Base-by-base conservation (phyloP, 805 yeast species). In the Candida gorgasii region DNA sequence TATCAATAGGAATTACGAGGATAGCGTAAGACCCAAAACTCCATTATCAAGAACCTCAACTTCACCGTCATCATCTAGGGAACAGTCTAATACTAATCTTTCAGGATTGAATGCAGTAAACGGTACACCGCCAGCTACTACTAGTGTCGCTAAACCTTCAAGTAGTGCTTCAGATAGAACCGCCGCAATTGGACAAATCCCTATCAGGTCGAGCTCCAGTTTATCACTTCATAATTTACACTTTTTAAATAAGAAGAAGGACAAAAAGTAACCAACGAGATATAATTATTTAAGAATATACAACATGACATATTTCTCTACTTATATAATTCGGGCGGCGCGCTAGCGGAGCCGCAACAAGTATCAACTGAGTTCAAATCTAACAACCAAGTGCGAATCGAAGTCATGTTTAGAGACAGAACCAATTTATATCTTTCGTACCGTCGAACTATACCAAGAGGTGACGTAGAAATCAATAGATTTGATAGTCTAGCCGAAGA, bases 351-450 rank as follows among this genome's bases (percentile, higher is more conserved):
- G n/a, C n/a, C n/a, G n/a, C n/a, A n/a, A n/a, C n/a, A n/a, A n/a
- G n/a, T n/a, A n/a, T n/a, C n/a, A n/a, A n/a, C n/a, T n/a, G n/a
- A n/a, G n/a, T n/a, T n/a, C n/a, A n/a, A n/a, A n/a, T n/a, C n/a
- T n/a, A n/a, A n/a, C n/a, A n/a, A n/a, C n/a, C 18, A 8, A 30
- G 5, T 13, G 20, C 16, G 20, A 30, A 30, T 11, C n/a, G n/a
- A n/a, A 17, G 15, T 36, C 41, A 89, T 92, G 97, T 87, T 86
- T 57, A 76, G 98, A 61, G 98, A 93, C 65, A 75, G 97, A 61
- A 93, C 99, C n/a, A 92, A 90, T 58, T 74, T 92, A 50, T 92
- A 75, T 62, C 69, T 89, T 16, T 89, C 97, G 35, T 92, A 86
- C 59, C 79, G 99, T 49, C 80, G 93, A 46, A 89, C 98, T 8